Evolutionary conservation across 768 basidiomycete species (phyloP).

Genomic region (Auricularia sp.): DNA sequence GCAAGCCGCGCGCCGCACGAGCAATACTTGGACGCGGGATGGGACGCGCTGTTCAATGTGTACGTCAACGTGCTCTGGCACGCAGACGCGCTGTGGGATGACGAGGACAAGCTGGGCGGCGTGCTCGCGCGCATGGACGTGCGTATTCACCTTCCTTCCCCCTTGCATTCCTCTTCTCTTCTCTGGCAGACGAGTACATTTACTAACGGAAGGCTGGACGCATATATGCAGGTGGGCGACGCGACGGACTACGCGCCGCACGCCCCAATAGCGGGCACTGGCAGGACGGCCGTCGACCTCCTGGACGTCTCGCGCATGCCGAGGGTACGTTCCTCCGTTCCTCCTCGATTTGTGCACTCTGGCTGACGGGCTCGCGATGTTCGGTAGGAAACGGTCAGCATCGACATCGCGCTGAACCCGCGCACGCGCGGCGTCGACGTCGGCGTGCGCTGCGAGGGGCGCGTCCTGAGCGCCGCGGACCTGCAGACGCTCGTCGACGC

Average conservation of each 20-base stretch:
- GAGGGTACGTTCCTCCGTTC: background rate
- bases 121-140: background rate
- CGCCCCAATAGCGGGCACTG: background rate
- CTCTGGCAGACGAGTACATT: background rate
- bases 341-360: no score
- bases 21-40: background rate
- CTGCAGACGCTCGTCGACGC: background rate
- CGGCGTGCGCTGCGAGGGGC: background rate
- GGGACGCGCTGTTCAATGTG: background rate
- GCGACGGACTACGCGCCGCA: background rate
- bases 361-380: no score
- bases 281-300: background rate
- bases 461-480: background rate
- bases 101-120: background rate
- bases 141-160: background rate
- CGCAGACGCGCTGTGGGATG: background rate
- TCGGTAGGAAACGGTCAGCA: background rate
- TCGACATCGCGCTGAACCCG: background rate
- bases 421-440: background rate
- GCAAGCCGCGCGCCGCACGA: background rate
- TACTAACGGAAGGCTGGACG: no score
- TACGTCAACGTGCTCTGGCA: slow-evolving; percentile 1
- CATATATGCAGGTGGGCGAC: background rate
- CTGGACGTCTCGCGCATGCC: background rate
- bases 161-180: background rate